These are phyloP conservation scores for Phytophthora fragariae DNA, from an alignment of 352 stramenopile genomes.

Conservation along the genomic window DNA sequence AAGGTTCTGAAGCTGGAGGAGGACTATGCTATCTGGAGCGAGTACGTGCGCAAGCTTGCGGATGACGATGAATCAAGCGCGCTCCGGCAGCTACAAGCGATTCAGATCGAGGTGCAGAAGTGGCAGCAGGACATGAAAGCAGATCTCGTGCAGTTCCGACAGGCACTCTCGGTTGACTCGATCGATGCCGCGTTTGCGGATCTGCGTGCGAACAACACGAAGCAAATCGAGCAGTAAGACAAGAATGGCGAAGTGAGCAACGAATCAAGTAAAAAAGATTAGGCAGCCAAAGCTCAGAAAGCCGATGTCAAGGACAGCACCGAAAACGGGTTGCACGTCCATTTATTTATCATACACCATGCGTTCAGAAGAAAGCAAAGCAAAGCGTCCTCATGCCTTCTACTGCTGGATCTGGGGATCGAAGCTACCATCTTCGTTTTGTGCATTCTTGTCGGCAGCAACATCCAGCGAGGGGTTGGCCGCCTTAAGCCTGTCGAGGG, in stretches of 20 bases:
- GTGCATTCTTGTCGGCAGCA: conserved; percentile 80
- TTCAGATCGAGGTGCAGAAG: conserved; percentile 74
- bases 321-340: conserved; percentile 14
- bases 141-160: conserved; percentile 69
- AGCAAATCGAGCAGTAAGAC: conserved; percentile 23
- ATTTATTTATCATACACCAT: conserved; percentile 44
- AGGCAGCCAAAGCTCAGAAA: not conserved
- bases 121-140: conserved; percentile 82
- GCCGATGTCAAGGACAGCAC: conserved; percentile 29
- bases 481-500: conserved; percentile 65
- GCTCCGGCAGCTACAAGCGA: conserved; percentile 62
- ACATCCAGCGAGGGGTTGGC: conserved; percentile 74
- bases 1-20: conserved; percentile 72
- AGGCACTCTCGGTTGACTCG: conserved; percentile 59
- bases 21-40: conserved; percentile 76
- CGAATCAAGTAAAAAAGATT: not conserved
- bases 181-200: conserved; percentile 57
- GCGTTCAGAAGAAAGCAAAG: conserved; percentile 7
- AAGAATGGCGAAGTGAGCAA: conserved; percentile 1
- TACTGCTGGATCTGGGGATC: conserved; percentile 42
- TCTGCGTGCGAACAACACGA: conserved; percentile 45
- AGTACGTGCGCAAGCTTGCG: conserved; percentile 73
- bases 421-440: conserved; percentile 73
- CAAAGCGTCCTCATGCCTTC: conserved; percentile 16
- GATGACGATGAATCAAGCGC: conserved; percentile 77